Percentiles rank a stretch among this genome's conserved stretches.
Conservation (phyloP, 768 basidiomycete species). For the Chalciporus chontae region DNA sequence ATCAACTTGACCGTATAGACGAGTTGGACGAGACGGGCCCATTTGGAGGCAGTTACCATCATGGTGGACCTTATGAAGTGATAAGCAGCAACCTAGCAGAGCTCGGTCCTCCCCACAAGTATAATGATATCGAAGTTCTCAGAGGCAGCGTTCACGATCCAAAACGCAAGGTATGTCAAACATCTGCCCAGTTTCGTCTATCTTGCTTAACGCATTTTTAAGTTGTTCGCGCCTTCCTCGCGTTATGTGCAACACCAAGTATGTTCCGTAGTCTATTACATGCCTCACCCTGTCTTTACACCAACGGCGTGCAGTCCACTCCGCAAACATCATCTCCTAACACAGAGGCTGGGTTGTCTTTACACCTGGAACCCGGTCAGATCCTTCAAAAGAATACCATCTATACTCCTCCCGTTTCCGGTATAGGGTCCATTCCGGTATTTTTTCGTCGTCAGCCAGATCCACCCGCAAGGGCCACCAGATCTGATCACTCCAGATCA, state of each 20-base stretch:
- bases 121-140: conserved; percentile 1
- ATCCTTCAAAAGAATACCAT: conserved; percentile 41
- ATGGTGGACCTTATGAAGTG: conserved; percentile 74
- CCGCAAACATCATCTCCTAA: not conserved
- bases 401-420: conserved; percentile 8
- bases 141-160: not conserved
- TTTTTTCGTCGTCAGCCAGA: conserved; percentile 5
- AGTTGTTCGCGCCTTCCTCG: conserved; percentile 13
- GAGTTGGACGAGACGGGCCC: conserved; percentile 77
- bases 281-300: conserved; percentile 8
- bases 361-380: conserved; percentile 55
- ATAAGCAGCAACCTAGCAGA: conserved; percentile 29
- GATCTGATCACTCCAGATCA: conserved; percentile 10
- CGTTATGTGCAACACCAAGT: conserved; percentile 16
- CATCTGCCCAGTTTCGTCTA: not conserved
- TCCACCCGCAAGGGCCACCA: not conserved
- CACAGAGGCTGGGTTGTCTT: conserved; percentile 35
- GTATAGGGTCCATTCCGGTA: conserved; percentile 1
- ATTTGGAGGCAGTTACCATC: conserved; percentile 59
- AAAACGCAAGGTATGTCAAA: conserved; percentile 23
- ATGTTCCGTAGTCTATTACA: conserved; percentile 4
- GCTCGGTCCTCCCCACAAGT: conserved; percentile 7
- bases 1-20: conserved; percentile 64
- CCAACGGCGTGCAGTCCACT: conserved; percentile 9
- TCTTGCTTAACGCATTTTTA: conserved; percentile 10